Evolutionary conservation across 805 yeast genomes (phyloP).

Genomic region (Komagataella pseudopastoris): DNA sequence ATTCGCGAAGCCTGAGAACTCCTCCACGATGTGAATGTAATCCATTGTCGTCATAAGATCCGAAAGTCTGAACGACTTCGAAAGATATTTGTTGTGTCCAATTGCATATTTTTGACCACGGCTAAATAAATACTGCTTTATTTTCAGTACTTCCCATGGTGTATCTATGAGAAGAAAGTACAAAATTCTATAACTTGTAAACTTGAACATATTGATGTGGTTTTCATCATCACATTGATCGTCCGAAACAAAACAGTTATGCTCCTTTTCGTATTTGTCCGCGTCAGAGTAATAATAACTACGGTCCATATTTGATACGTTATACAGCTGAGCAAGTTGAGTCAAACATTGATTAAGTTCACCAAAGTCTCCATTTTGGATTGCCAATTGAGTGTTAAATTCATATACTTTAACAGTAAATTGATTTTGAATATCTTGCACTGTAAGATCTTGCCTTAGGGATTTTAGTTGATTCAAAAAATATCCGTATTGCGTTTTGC

Average conservation of each 20-base stretch:
- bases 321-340: conserved; percentile 55
- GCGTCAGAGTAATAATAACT: conserved; percentile 5
- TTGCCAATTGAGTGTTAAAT: conserved; percentile 76
- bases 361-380: conserved; percentile 74
- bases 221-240: neutral
- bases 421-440: conserved; percentile 70
- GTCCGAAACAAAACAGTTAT: conserved; percentile 8
- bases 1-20: conserved; percentile 8
- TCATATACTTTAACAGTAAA: conserved; percentile 76
- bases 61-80: conserved; percentile 2
- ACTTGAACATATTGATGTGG: conserved; percentile 37
- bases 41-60: conserved; percentile 6
- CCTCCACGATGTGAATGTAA: conserved; percentile 28
- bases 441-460: conserved; percentile 84
- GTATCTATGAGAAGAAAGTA: conserved; percentile 69
- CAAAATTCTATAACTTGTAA: conserved; percentile 56
- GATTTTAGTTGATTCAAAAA: conserved; percentile 85
- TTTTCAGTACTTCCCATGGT: conserved; percentile 35
- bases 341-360: conserved; percentile 94
- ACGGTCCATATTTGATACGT: conserved; percentile 3
- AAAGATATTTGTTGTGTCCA: neutral
- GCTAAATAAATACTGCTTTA: conserved; percentile 14
- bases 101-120: neutral
- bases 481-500: conserved; percentile 42
- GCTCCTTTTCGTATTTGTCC: conserved; percentile 16